Evolutionary conservation across 345 rosid genomes (phyloP), one percentile per base, ranked within the genome.

Genomic region (Gossypium turneri): DNA sequence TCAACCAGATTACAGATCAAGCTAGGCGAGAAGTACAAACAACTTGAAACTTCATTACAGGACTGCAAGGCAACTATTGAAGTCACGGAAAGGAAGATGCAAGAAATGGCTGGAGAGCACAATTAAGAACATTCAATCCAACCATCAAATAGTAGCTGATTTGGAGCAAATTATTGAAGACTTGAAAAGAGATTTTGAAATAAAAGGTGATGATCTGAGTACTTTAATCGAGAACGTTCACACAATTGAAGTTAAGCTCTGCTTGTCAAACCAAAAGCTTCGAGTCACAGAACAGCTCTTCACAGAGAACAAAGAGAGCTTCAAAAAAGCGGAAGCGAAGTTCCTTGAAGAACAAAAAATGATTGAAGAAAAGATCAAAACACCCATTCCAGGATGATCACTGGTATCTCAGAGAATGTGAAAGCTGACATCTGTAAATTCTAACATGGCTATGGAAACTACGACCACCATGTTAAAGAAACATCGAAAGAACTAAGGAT

Each of bases 201-300:
- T 86, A 52, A 93, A 89, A 85, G 94, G 80, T 79, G 98, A 95
- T 15, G 98, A 95, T 73, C 77, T 88, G 0, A 78, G 68, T 81
- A 74, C 87, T 34, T 27, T 82, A 76, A 71, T 83, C 11, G 92
- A 91, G 51, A 88, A 88, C 5, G 86, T 83, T 55, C 82, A 81
- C 41, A 77, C 73, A 19, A 84, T 90, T 6, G 97, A 93, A 83
- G 92, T 95, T 7, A 88, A 86, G 79, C 97, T 93, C 66, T 89
- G 96, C 45, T 75, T 95, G 72, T 93, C 97, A 12, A 95, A 89
- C 86, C 34, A 29, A 29, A 29, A 29, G 34, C 34, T 29, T 29
- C 34, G 5, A 29, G 5, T 29, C 34, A 29, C 34, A 29, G 5
- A 29, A 29, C 34, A 29, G 34, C 34, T 29, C 5, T 0, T 29